Conservation (phyloP, 202 grass and related monocot genomes). For the Zoysia matrella region DNA sequence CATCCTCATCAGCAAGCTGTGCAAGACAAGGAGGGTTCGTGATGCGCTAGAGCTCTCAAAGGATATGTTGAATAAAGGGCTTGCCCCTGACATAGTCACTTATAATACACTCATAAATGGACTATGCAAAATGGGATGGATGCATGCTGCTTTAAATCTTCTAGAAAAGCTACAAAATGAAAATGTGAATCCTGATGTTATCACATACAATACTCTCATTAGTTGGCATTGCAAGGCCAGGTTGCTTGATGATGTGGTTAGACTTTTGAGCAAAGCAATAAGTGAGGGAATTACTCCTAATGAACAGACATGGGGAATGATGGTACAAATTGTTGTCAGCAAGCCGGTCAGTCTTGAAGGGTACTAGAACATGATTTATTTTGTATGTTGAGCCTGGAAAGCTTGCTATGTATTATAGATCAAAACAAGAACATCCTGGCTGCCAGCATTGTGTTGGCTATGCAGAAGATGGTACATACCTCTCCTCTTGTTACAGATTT, state of each 20-base stretch:
- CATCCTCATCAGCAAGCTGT: slow-evolving; percentile 77
- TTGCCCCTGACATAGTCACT: slow-evolving; percentile 87
- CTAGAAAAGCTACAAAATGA: slow-evolving; percentile 78
- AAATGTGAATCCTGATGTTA: slow-evolving; percentile 69
- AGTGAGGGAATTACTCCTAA: slow-evolving; percentile 63
- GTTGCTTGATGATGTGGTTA: slow-evolving; percentile 70
- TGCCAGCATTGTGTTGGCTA: neutral
- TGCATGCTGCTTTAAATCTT: slow-evolving; percentile 78
- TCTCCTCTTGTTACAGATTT: slow-evolving; percentile 28
- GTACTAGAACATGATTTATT: slow-evolving; percentile 35
- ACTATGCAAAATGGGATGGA: slow-evolving; percentile 83
- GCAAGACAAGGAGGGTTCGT: slow-evolving; percentile 69
- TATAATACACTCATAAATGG: slow-evolving; percentile 95
- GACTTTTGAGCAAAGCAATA: slow-evolving; percentile 70
- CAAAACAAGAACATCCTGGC: slow-evolving; percentile 11
- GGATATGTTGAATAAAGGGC: slow-evolving; percentile 78
- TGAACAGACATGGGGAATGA: slow-evolving; percentile 71
- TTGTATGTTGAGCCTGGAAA: slow-evolving; percentile 4
- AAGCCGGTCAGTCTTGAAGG: slow-evolving; percentile 42
- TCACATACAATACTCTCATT: slow-evolving; percentile 95
- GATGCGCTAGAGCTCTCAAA: slow-evolving; percentile 79
- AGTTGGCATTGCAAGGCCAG: slow-evolving; percentile 94
- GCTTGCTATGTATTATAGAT: slow-evolving; percentile 13
- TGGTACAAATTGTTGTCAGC: slow-evolving; percentile 72
- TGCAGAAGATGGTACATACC: slow-evolving; percentile 40